A percentile compares a stretch with the other conserved stretches of the same genome.
Conservation (phyloP, 192 early-diverging fungal species). For the Entomortierella lignicola region DNA sequence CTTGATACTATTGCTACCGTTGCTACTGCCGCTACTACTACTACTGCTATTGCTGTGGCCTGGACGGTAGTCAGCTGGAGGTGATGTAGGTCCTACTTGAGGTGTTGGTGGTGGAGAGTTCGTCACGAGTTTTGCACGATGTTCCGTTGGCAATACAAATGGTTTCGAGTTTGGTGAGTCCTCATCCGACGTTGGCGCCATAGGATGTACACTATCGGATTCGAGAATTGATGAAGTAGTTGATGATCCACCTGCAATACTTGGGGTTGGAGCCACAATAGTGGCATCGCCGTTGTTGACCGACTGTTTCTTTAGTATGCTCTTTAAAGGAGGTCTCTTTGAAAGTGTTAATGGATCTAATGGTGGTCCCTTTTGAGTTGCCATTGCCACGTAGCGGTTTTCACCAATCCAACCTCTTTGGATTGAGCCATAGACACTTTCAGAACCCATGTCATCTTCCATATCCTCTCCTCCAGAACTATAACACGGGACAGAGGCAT, state of each 20-base stretch:
- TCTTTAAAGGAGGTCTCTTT: slow-evolving; percentile 18
- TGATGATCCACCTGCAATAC: background rate
- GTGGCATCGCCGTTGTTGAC: background rate
- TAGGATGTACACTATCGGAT: slow-evolving; percentile 23
- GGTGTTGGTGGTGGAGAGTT: slow-evolving; percentile 18
- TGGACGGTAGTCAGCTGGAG: background rate
- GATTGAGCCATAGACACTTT: background rate
- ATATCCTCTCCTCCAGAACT: background rate
- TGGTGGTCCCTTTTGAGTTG: slow-evolving; percentile 17
- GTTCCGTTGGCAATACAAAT: background rate
- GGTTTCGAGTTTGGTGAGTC: background rate
- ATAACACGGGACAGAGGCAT: background rate
- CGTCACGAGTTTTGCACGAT: slow-evolving; percentile 28
- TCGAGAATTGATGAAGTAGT: background rate
- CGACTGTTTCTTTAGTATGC: slow-evolving; percentile 35
- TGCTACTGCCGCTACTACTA: background rate
- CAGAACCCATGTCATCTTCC: background rate
- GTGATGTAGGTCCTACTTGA: background rate
- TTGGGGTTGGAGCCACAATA: background rate
- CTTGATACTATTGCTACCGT: background rate
- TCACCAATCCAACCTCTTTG: slow-evolving; percentile 4
- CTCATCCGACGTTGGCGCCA: slow-evolving; percentile 2
- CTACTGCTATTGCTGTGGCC: background rate
- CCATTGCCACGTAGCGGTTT: background rate
- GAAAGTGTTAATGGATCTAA: background rate